Base-by-base conservation (phyloP, 2,329 filamentous ascomycete genomes). In the Hypomyces rosellus region DNA sequence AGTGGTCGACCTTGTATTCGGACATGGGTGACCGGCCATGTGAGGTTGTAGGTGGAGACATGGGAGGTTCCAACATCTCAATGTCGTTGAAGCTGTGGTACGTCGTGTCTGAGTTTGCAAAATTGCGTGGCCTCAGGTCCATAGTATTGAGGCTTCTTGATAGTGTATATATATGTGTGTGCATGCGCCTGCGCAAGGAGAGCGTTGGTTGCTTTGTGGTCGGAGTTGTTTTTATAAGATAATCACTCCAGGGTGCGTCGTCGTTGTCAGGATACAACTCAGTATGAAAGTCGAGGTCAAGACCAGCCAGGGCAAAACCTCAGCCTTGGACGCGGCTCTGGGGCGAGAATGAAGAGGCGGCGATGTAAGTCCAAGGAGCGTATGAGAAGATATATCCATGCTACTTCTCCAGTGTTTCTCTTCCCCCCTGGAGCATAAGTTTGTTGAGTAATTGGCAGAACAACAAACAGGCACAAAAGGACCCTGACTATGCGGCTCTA, bases 21-120 rank as follows among this genome's bases (percentile, higher is more conserved):
- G 40, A 58, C 51, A 58, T 33, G 49, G 54, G 20, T 48, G 58
- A 45, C 57, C 55, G 48, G 55, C 61, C n/a, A 56, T 55, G 6
- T 56, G 60, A 25, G 55, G 58, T 44, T 52, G 54, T 39, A 22
- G 63, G 61, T 13, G 62, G 59, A 4, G 67, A 58, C 13, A 52
- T 54, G 41, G 61, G 55, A 13, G 74, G 69, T 46, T 77, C 74
- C 58, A 66, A 70, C 3, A 74, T 56, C 54, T 79, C 76, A 22
- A 72, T 63, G 49, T 79, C 74, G 53, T 75, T 67, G 59, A 78
- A 78, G 67, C 75, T 79, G 61, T 79, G 75, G 61, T 79, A 79
- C 4, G 74, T 77, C 34, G 71, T 72, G 58, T 74, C 73, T 25
- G 76, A 77, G 44, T 65, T 65, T 46, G 73, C 70, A 54, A 71